Evolutionary conservation across 2,329 filamentous ascomycete genomes (phyloP), one percentile per base, ranked within the genome.

Genomic region (Emydomyces testavorans): DNA sequence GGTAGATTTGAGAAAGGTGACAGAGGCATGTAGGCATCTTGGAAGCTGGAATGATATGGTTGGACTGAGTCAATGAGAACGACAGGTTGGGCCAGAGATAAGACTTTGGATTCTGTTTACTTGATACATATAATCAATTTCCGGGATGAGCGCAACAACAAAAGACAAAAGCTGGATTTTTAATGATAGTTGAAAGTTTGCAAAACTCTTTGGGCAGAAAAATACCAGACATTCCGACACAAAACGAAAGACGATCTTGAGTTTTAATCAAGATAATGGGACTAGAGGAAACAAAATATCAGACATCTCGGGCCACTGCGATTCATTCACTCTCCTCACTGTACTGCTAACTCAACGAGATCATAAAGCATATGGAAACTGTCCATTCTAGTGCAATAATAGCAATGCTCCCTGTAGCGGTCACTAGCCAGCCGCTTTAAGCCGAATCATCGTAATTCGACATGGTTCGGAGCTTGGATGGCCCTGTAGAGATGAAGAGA

Each of bases 391-490:
- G 13, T 37, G n/a, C 23, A 29, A 31, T 36, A 37, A 10, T 21
- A 49, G n/a, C n/a, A 36, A 41, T 41, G 29, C 38, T 29, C 31
- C 46, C 32, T 38, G 20, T 28, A 48, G n/a, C 15, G 37, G 37
- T 37, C 39, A 37, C 15, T 29, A 15, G 21, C 20, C 29, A 26
- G 32, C 37, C 8, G 20, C 46, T 36, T 32, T 42, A 41, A 31
- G 23, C 32, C 36, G 13, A 41, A 47, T 50, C 53, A 44, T 50
- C 50, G 46, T 49, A 53, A 54, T 58, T 61, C 54, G 59, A 56
- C 52, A 62, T 58, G 54, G 57, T 60, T 59, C 58, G 62, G 61
- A 69, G 65, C 63, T 66, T 67, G 65, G 66, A 69, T 67, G 65
- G 64, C 60, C 65, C 65, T 69, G 20, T 16, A 18, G 20, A 42